Evolutionary conservation across 2,329 filamentous ascomycete species (phyloP).

Genomic region (Sarocladium brachiariae): DNA sequence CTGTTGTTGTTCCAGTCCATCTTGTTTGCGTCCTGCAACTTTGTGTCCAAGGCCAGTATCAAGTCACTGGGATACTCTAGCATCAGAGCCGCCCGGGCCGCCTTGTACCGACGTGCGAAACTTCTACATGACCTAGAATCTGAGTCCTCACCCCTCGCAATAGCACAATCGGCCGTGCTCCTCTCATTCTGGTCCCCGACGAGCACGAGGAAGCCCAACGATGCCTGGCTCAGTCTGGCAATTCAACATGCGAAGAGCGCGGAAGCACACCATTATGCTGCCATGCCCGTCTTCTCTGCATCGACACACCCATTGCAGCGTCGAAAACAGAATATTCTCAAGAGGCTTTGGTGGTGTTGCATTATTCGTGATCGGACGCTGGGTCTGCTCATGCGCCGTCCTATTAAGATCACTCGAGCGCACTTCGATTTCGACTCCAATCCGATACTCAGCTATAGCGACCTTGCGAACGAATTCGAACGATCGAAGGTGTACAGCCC

Average conservation of each 20-base stretch:
- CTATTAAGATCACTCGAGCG: conserved; percentile 40
- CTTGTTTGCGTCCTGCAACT: conserved; percentile 37
- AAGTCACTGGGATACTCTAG: conserved; percentile 34
- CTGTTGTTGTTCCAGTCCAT: conserved; percentile 40
- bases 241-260: conserved; percentile 43
- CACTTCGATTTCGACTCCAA: conserved; percentile 37
- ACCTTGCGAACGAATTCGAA: conserved; percentile 39
- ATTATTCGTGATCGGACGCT: conserved; percentile 45
- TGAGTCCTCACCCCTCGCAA: conserved; percentile 32
- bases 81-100: conserved; percentile 35
- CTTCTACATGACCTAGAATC: conserved; percentile 38
- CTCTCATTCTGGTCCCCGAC: conserved; percentile 35
- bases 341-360: conserved; percentile 49
- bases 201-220: conserved; percentile 32
- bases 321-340: conserved; percentile 34
- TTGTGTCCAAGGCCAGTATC: conserved; percentile 31
- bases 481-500: conserved; percentile 37
- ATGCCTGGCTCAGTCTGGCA: conserved; percentile 41
- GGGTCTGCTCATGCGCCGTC: conserved; percentile 40
- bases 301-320: conserved; percentile 24
- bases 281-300: conserved; percentile 23
- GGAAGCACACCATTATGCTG: conserved; percentile 35
- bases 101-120: conserved; percentile 33
- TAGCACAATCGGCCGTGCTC: conserved; percentile 35
- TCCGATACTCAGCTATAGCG: conserved; percentile 30